A percentile compares a stretch with the other conserved stretches of the same genome.
These are phyloP conservation scores for Botrytis hyacinthi DNA, from an alignment of 2,329 filamentous ascomycete genomes.

Conservation along the genomic window DNA sequence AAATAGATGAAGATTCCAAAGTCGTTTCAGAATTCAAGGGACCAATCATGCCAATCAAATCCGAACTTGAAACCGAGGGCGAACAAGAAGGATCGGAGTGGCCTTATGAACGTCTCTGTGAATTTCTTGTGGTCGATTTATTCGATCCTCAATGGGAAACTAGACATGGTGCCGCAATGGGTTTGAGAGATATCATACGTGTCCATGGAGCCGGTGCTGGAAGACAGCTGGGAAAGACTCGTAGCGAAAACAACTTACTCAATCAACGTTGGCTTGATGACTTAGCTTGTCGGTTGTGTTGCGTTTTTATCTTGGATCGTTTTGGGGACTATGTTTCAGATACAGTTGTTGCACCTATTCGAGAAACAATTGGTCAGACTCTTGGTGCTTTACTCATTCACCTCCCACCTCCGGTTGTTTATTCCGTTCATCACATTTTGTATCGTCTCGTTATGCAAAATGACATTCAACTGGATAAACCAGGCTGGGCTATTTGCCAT, in stretches of 20 bases:
- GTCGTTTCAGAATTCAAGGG: constrained; percentile 96
- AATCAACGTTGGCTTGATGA: constrained; percentile 92
- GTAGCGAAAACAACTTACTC: constrained; percentile 70
- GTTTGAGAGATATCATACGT: constrained; percentile 82
- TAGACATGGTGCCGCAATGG: constrained; percentile 93
- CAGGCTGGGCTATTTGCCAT: constrained; percentile 92
- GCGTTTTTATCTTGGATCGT: constrained; percentile 93
- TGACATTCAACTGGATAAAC: constrained; percentile 68
- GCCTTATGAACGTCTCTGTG: constrained; percentile 92
- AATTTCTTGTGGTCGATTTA: constrained; percentile 88
- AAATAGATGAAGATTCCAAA: constrained; percentile 85
- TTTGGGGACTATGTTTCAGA: constrained; percentile 98
- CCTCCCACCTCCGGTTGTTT: constrained; percentile 73
- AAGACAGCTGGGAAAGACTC: constrained; percentile 66
- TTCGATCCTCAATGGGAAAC: constrained; percentile 96
- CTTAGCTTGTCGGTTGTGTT: constrained; percentile 89
- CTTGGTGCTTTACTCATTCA: constrained; percentile 86
- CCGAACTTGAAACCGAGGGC: constrained; percentile 75
- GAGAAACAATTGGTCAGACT: constrained; percentile 92
- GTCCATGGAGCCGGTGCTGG: constrained; percentile 91
- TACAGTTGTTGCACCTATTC: constrained; percentile 91
- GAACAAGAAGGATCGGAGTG: constrained; percentile 79
- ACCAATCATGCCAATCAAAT: constrained; percentile 74
- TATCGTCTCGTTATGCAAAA: constrained; percentile 90
- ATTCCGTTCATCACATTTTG: constrained; percentile 79